These are phyloP conservation scores for Sugiyamaella castrensis DNA, from an alignment of 1,139 yeast genomes.

Conservation along the genomic window DNA sequence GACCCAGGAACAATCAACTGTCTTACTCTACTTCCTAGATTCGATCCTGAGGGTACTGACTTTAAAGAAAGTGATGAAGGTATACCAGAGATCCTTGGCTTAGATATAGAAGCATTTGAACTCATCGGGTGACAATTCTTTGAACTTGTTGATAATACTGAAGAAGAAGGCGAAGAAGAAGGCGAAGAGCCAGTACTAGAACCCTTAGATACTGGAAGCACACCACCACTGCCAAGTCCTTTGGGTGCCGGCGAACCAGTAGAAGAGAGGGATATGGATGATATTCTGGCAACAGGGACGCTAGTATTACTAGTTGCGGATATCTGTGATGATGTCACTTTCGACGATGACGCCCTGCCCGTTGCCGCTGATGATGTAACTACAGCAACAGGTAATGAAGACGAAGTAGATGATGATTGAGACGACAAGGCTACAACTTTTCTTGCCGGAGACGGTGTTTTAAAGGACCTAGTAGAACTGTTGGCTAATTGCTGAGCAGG, in stretches of 20 bases:
- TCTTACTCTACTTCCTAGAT: constrained; percentile 1
- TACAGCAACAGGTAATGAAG: neutral
- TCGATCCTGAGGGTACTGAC: neutral
- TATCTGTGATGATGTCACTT: no score
- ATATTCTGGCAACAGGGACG: no score
- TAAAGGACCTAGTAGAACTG: constrained; percentile 6
- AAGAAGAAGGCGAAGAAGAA: neutral
- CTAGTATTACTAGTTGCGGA: no score
- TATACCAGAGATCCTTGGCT: no score
- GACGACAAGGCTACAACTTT: constrained; percentile 2
- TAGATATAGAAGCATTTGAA: no score
- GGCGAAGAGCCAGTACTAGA: neutral
- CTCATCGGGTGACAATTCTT: no score
- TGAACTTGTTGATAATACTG: neutral
- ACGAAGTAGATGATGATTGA: neutral
- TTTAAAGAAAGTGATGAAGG: neutral
- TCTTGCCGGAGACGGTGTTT: constrained; percentile 13
- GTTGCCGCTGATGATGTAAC: neutral
- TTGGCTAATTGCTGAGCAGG: neutral
- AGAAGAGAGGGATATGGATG: neutral
- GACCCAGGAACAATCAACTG: constrained; percentile 1
- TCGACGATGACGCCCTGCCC: neutral
- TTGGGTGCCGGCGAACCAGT: neutral
- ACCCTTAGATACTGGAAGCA: neutral
- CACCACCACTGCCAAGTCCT: neutral